A percentile compares a stretch with the other conserved stretches of the same genome.
Conservation (phyloP, 2,329 filamentous ascomycete genomes). For the Aspergillus sp. region DNA sequence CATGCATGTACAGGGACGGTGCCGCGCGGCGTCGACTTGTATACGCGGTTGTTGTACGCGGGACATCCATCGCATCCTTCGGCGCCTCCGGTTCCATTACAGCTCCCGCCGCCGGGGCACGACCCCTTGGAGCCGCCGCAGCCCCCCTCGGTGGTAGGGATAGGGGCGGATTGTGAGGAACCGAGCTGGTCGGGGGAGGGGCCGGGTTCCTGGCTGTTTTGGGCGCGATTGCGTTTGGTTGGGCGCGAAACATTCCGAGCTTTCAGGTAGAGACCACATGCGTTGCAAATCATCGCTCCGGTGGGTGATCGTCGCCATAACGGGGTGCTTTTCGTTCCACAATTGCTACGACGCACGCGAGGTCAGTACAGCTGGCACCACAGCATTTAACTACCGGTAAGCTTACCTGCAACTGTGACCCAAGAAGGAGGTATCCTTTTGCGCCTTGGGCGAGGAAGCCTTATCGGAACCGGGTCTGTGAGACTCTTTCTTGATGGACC, state of each 20-base stretch:
- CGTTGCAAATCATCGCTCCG: slow-evolving; percentile 95
- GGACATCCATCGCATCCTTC: slow-evolving; percentile 95
- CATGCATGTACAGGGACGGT: slow-evolving; percentile 30
- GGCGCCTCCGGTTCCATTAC: slow-evolving; percentile 93
- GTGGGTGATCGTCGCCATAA: slow-evolving; percentile 91
- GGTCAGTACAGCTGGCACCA: slow-evolving; percentile 8
- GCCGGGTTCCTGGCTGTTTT: slow-evolving; percentile 40
- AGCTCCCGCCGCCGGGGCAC: slow-evolving; percentile 90
- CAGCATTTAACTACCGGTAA: not conserved
- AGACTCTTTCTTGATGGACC: slow-evolving; percentile 23
- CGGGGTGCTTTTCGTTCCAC: slow-evolving; percentile 87
- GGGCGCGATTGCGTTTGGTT: slow-evolving; percentile 75
- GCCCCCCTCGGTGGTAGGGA: slow-evolving; percentile 31
- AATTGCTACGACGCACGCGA: slow-evolving; percentile 66
- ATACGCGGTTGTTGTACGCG: slow-evolving; percentile 93
- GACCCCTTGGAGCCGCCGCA: slow-evolving; percentile 65
- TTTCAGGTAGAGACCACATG: slow-evolving; percentile 91
- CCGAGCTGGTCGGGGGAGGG: slow-evolving; percentile 4
- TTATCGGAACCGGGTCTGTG: slow-evolving; percentile 16
- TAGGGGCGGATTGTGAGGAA: slow-evolving; percentile 15
- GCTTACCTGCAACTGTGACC: slow-evolving; percentile 43
- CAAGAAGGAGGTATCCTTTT: slow-evolving; percentile 39
- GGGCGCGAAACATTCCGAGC: slow-evolving; percentile 88
- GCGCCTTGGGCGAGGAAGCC: slow-evolving; percentile 34
- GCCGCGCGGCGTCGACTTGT: slow-evolving; percentile 69